Evolutionary conservation across 2,329 filamentous ascomycete species (phyloP).

Genomic region (Fusarium bulbicola): DNA sequence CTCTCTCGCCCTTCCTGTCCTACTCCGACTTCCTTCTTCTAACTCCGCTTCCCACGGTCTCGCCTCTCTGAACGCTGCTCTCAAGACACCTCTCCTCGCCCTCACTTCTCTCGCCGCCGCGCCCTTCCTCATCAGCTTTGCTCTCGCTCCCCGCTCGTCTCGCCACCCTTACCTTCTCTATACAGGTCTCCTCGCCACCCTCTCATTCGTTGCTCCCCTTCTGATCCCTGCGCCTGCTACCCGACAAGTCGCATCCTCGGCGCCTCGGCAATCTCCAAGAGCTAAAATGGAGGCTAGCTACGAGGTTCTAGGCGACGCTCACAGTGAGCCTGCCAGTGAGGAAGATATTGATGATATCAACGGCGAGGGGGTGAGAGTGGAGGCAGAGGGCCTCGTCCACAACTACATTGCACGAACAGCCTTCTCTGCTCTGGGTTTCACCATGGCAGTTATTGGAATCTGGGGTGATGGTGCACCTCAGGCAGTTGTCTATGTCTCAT

Average conservation of each 20-base stretch:
- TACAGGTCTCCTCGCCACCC: conserved; percentile 74
- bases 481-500: conserved; percentile 48
- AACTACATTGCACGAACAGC: conserved; percentile 64
- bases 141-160: conserved; percentile 75
- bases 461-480: conserved; percentile 68
- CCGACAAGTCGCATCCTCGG: conserved; percentile 42
- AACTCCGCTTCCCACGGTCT: conserved; percentile 75
- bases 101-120: conserved; percentile 75
- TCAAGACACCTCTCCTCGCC: conserved; percentile 71
- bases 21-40: conserved; percentile 83
- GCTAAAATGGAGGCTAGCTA: conserved; percentile 75
- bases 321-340: conserved; percentile 59
- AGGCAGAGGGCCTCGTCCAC: conserved; percentile 64
- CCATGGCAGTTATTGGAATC: conserved; percentile 70
- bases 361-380: conserved; percentile 68
- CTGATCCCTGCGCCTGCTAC: conserved; percentile 53
- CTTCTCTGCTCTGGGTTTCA: conserved; percentile 65
- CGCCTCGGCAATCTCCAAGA: conserved; percentile 45
- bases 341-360: conserved; percentile 65
- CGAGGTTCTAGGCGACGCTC: conserved; percentile 70
- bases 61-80: conserved; percentile 69
- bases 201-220: conserved; percentile 65
- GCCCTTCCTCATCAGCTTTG: conserved; percentile 80
- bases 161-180: conserved; percentile 93
- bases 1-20: conserved; percentile 78